phyloP scores from a whole-genome alignment of 2,329 filamentous ascomycete species.

The Reticulascus tulasneorum region DNA sequence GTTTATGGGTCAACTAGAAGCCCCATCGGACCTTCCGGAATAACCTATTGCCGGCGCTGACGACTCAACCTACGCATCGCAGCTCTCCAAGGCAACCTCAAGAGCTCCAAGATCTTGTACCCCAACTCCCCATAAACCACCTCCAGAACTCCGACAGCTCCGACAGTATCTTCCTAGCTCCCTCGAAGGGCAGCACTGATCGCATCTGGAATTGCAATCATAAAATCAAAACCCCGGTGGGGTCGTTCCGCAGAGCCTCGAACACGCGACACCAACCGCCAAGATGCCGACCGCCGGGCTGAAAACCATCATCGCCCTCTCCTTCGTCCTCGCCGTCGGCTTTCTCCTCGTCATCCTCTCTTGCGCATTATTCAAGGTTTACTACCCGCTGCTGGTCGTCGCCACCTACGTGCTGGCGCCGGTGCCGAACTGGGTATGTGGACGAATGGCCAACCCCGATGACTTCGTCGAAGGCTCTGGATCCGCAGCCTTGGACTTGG shows the following conservation, averaged over 20 bases:
- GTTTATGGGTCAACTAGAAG: not conserved
- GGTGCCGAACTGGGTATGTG: slow-evolving; percentile 93
- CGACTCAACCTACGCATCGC: not conserved
- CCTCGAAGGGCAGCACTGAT: too few species aligned
- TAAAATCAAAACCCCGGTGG: too few species aligned
- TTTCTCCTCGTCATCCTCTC: slow-evolving; percentile 99
- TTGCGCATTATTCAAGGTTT: slow-evolving; percentile 90
- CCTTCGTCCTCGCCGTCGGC: slow-evolving; percentile 96
- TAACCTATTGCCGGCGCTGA: not conserved
- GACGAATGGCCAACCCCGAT: slow-evolving; percentile 83
- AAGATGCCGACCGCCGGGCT: slow-evolving; percentile 77
- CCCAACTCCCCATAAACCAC: too few species aligned
- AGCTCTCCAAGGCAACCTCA: not conserved
- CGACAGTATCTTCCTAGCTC: too few species aligned
- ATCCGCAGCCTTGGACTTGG: slow-evolving; percentile 85
- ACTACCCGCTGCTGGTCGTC: slow-evolving; percentile 92
- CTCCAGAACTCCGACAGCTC: too few species aligned
- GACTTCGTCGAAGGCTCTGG: slow-evolving; percentile 88
- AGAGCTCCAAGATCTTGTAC: not conserved
- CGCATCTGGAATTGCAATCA: too few species aligned
- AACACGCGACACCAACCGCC: slow-evolving; percentile 18
- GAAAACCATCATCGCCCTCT: slow-evolving; percentile 98
- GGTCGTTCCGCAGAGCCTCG: too few species aligned
- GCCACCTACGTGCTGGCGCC: slow-evolving; percentile 93
- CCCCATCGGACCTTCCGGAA: not conserved